Evolutionary conservation across 305 asterid genomes (phyloP), one percentile per base, ranked within the genome.

Genomic region (Petunia hybrid): DNA sequence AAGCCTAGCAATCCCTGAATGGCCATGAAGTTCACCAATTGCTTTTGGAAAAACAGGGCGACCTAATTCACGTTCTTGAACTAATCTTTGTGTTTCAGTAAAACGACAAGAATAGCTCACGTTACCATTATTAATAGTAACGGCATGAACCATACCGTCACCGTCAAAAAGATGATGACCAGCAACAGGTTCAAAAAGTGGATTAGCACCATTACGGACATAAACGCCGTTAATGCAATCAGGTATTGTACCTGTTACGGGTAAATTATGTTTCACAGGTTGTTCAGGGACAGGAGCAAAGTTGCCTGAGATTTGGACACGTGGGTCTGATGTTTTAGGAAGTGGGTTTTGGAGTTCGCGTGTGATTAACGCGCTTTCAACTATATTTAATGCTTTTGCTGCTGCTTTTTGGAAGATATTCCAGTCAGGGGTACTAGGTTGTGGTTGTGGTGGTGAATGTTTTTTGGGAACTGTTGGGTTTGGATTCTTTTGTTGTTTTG

Each of bases 81-180:
- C 61, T 1, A 89, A 73, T 64, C 92, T 71, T 31, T 81, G 73
- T 0, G 92, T 89, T 71, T 89, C 90, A 2, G 93, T 89, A 62
- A 84, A 87, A 38, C 93, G 85, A 76, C 93, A 89, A 4, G 89
- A 86, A 57, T 89, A 89, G 83, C 89, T 85, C 3, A 64, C 89
- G 1, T 88, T 82, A 5, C 82, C 80, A 39, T 62, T 81, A 9
- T 76, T 57, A 6, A 90, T 64, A 2, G 65, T 84, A 9, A 90
- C 89, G 22, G 91, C 89, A 82, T 90, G 91, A 62, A 90, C 71
- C 93, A 90, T 90, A 39, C 93, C 93, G 39, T 90, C 93, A 0
- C 93, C 93, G 76, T 90, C 93, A 68, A 90, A 90, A 12, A 90
- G 75, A 60, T 90, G 93, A 85, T 90, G 93, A 14, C 93, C 93